Evolutionary conservation across 768 basidiomycete species (phyloP), one percentile per base, ranked within the genome.

Genomic region (Rhodotorula diobovata): DNA sequence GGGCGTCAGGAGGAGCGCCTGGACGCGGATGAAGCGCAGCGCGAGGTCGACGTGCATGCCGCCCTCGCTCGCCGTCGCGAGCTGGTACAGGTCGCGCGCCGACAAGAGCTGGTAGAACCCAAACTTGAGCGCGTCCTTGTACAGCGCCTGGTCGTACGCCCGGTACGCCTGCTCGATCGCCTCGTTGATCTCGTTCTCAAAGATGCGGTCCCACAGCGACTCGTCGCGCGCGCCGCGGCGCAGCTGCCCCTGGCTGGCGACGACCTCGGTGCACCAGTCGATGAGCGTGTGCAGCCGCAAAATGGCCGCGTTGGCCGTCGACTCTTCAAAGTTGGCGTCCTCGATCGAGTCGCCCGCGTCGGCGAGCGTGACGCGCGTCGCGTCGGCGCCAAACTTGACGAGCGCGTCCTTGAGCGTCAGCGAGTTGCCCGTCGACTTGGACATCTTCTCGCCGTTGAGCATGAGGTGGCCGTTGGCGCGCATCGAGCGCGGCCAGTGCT

Each of bases 241-340:
- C 75, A 96, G 80, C 74, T 85, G 86, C 9, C 85, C 81, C 71
- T 88, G 82, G 65, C 90, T 89, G 76, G 86, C 86, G 77, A 88
- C 81, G 84, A 90, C 88, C 75, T 97, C 94, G 91, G 95, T 89
- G 76, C 91, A 93, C 94, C 95, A 99, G 9, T 84, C 85, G 74
- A 93, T 83, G 77, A 96, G 82, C 0, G 95, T 98, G 79, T 94
- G 89, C 72, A 99, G 83, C 62, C 96, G 86, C 79, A 98, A 81
- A 79, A 99, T 98, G 72, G 91, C 93, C 20, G 96, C 93, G 79
- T 98, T 99, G 28, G 96, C 96, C 11, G 89, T 90, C 83, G 93
- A 90, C 84, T 98, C 95, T 79, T 99, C 96, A 77, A 98, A 99
- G 84, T 99, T 99, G 56, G 95, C 95, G 81, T 99, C 96, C 81